A percentile compares a stretch with the other conserved stretches of the same genome.
Conservation (phyloP, 495 filamentous ascomycete species). For the Lindgomyces ingoldianus region DNA sequence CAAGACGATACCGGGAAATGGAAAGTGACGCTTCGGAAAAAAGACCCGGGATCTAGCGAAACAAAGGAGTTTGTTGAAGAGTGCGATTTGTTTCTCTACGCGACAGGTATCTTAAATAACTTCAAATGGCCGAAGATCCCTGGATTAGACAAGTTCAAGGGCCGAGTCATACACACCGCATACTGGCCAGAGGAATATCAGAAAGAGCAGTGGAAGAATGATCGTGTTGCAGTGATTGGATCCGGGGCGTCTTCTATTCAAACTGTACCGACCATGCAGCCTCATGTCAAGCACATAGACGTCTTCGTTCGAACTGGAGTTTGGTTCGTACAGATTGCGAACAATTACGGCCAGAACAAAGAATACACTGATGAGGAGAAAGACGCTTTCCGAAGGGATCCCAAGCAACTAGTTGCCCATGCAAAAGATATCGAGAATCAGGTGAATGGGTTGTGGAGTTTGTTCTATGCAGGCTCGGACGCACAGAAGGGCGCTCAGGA, state of each 20-base stretch:
- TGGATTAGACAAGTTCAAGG: slow-evolving; percentile 48
- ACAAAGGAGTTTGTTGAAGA: slow-evolving; percentile 38
- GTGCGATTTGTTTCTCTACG: slow-evolving; percentile 43
- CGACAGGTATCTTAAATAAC: slow-evolving; percentile 45
- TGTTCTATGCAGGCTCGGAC: slow-evolving; percentile 43
- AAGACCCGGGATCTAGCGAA: slow-evolving; percentile 25
- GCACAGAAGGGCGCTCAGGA: slow-evolving; percentile 39
- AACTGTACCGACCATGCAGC: slow-evolving; percentile 48
- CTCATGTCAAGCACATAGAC: slow-evolving; percentile 43
- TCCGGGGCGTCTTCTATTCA: slow-evolving; percentile 46
- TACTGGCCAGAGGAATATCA: slow-evolving; percentile 55
- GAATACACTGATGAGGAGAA: slow-evolving; percentile 42
- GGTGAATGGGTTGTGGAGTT: slow-evolving; percentile 46
- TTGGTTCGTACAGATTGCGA: slow-evolving; percentile 45
- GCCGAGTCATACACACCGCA: slow-evolving; percentile 55
- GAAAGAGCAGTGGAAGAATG: slow-evolving; percentile 57
- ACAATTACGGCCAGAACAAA: slow-evolving; percentile 41
- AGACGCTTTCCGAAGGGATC: slow-evolving; percentile 42
- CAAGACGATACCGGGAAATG: slow-evolving; percentile 41
- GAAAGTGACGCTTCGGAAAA: slow-evolving; percentile 41
- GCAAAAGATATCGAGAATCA: slow-evolving; percentile 47
- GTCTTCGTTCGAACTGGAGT: slow-evolving; percentile 45
- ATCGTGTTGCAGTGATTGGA: slow-evolving; percentile 46
- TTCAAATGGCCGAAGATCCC: slow-evolving; percentile 45
- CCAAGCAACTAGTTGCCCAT: slow-evolving; percentile 41